phyloP scores from a whole-genome alignment of 2,329 filamentous ascomycete species.

The Sporothrix brasiliensis region DNA sequence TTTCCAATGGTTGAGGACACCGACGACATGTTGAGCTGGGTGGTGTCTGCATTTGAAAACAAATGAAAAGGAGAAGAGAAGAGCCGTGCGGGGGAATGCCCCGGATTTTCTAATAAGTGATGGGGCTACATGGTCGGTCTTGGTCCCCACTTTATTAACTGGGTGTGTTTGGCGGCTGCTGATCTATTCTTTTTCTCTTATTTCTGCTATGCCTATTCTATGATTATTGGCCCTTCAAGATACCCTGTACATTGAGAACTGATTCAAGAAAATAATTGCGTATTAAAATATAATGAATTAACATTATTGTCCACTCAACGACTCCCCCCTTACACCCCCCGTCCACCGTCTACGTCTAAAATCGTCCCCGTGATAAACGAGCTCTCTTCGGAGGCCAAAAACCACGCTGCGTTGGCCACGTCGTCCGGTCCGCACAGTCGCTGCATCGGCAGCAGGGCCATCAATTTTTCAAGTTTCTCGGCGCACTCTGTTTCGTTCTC shows the following conservation, averaged over 20 bases:
- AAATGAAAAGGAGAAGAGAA: background rate
- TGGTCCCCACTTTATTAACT: too few species aligned
- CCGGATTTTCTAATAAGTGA: background rate
- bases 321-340: background rate
- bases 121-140: background rate
- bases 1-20: background rate
- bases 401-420: conserved; percentile 19
- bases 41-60: background rate
- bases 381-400: conserved; percentile 13
- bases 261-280: background rate
- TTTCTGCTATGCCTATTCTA: background rate
- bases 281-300: too few species aligned
- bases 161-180: too few species aligned
- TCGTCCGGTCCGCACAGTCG: conserved; percentile 13
- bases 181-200: background rate
- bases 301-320: too few species aligned
- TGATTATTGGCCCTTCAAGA: background rate
- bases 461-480: background rate
- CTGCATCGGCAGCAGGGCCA: conserved; percentile 11
- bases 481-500: background rate
- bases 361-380: conserved; percentile 23
- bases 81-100: conserved; percentile 10
- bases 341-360: conserved; percentile 9
- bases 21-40: background rate
- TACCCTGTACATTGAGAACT: background rate